Conservation (phyloP, 2,329 filamentous ascomycete species). For the Pestalotiopsis sp. region DNA sequence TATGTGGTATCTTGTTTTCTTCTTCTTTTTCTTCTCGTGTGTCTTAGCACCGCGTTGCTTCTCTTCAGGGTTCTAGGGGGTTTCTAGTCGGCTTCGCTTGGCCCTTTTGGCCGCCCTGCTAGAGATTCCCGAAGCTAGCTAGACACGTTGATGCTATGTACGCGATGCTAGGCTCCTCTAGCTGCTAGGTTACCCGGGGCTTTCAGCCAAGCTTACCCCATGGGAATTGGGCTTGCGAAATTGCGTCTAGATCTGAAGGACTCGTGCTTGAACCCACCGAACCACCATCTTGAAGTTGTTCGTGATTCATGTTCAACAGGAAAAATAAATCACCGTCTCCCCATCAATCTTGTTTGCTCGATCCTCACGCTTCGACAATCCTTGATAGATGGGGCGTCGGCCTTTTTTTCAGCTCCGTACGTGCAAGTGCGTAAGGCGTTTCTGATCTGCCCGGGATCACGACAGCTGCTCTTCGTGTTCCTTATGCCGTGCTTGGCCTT, state of each 20-base stretch:
- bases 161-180: not conserved
- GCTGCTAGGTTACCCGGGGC: not conserved
- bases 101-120: not conserved
- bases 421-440: slow-evolving; percentile 5
- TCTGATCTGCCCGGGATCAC: not conserved
- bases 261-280: slow-evolving; percentile 4
- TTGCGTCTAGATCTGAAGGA: slow-evolving; percentile 2
- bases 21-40: not conserved
- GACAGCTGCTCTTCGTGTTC: not conserved
- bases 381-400: not conserved
- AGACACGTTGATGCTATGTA: not conserved
- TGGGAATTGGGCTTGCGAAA: slow-evolving; percentile 6
- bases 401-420: not conserved
- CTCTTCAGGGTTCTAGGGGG: slow-evolving; percentile 2
- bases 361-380: not conserved
- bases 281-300: slow-evolving; percentile 1
- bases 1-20: not conserved
- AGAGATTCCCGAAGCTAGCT: slow-evolving; percentile 6
- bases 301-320: not conserved
- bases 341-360: not conserved
- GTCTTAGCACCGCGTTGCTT: not conserved
- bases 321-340: not conserved
- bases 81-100: slow-evolving; percentile 2
- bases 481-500: not conserved
- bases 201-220: not conserved